phyloP scores from a whole-genome alignment of 257 asterid genomes.

The Ajuga chamaepitys region DNA sequence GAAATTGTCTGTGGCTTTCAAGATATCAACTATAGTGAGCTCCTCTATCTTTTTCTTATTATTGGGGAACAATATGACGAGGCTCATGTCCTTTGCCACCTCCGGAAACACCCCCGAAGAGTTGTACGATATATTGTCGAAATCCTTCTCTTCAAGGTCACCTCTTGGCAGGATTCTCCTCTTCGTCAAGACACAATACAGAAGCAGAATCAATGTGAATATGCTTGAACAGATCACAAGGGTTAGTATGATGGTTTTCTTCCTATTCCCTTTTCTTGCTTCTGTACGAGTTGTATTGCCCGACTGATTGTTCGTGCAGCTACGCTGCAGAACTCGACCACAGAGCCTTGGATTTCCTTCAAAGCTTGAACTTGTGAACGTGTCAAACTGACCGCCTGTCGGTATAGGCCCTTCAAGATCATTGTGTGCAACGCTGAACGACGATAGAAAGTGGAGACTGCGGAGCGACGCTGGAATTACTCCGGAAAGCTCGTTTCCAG shows the following conservation, averaged over 20 bases:
- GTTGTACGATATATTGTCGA: slow-evolving; percentile 50
- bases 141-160: slow-evolving; percentile 40
- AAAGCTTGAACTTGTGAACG: slow-evolving; percentile 65
- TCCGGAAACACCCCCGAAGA: slow-evolving; percentile 68
- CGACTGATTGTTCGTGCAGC: slow-evolving; percentile 33
- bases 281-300: slow-evolving; percentile 16
- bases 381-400: slow-evolving; percentile 83
- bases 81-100: slow-evolving; percentile 54
- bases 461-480: slow-evolving; percentile 68
- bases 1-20: slow-evolving; percentile 86
- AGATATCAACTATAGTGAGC: slow-evolving; percentile 61
- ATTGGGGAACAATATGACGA: slow-evolving; percentile 70
- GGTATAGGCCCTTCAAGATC: slow-evolving; percentile 82
- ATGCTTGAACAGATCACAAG: slow-evolving; percentile 65
- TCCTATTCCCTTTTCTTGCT: slow-evolving; percentile 35
- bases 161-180: slow-evolving; percentile 52
- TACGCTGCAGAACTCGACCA: slow-evolving; percentile 47
- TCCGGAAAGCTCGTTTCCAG: slow-evolving; percentile 67
- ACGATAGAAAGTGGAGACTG: slow-evolving; percentile 75
- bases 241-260: slow-evolving; percentile 56
- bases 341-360: slow-evolving; percentile 71
- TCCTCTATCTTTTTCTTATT: slow-evolving; percentile 48
- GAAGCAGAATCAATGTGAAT: slow-evolving; percentile 47
- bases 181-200: slow-evolving; percentile 62
- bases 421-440: slow-evolving; percentile 76